Conservation (phyloP, 1,284 basidiomycete species). For the Coniferiporia sulphurascens region DNA sequence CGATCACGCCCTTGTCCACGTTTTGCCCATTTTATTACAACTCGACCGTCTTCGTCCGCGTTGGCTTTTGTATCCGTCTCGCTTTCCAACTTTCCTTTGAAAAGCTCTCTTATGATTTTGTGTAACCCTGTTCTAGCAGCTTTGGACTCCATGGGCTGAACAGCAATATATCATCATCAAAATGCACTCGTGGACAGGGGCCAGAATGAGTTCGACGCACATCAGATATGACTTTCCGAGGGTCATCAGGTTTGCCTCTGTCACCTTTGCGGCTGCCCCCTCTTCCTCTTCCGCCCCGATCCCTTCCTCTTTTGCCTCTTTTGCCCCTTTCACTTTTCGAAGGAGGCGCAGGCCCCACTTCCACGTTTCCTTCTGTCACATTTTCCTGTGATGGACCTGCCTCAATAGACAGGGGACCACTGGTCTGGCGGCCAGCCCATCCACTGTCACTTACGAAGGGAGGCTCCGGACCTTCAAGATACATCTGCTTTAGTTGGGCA, state of each 20-base stretch:
- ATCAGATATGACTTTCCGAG: slow-evolving; percentile 73
- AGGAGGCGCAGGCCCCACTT: slow-evolving; percentile 18
- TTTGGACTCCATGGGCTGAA: slow-evolving; percentile 79
- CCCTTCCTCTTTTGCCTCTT: slow-evolving; percentile 37
- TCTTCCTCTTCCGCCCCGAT: slow-evolving; percentile 39
- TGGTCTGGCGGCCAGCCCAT: slow-evolving; percentile 50
- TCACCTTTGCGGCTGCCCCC: slow-evolving; percentile 40
- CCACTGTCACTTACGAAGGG: slow-evolving; percentile 62
- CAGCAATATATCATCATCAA: slow-evolving; percentile 18
- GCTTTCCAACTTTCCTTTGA: slow-evolving; percentile 79
- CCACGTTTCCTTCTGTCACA: slow-evolving; percentile 27
- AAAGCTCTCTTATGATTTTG: slow-evolving; percentile 74
- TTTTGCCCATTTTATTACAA: slow-evolving; percentile 71
- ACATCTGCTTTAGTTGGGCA: slow-evolving; percentile 63
- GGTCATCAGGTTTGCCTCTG: slow-evolving; percentile 49
- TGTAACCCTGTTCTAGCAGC: slow-evolving; percentile 80
- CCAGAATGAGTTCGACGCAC: slow-evolving; percentile 42
- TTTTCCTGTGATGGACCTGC: slow-evolving; percentile 19
- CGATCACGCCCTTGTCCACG: slow-evolving; percentile 40
- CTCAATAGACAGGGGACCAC: slow-evolving; percentile 24
- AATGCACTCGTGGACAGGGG: not conserved
- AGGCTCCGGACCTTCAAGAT: slow-evolving; percentile 70
- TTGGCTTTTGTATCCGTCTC: slow-evolving; percentile 59
- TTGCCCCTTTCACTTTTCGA: slow-evolving; percentile 26
- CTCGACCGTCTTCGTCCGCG: slow-evolving; percentile 59